These are phyloP conservation scores for Microbotryomycetes sp. DNA, from an alignment of 1,284 basidiomycete species.

Conservation along the genomic window DNA sequence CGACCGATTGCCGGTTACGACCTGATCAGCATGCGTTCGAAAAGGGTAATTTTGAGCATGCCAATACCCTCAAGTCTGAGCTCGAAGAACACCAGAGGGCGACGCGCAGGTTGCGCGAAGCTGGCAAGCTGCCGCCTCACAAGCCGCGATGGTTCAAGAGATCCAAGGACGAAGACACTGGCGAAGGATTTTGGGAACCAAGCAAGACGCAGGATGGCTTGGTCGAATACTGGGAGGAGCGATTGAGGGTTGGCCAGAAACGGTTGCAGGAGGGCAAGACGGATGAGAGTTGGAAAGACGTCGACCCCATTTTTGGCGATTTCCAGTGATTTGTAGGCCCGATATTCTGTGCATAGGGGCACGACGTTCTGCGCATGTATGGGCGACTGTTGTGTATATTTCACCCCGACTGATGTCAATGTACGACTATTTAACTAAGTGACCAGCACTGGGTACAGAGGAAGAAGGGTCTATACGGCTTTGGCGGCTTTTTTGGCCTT, in stretches of 20 bases:
- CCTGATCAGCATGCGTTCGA: slow-evolving; percentile 76
- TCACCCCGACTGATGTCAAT: no score
- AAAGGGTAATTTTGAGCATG: slow-evolving; percentile 52
- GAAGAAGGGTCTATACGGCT: background rate
- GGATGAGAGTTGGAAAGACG: slow-evolving; percentile 53
- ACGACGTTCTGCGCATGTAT: background rate
- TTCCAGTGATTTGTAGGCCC: slow-evolving; percentile 5
- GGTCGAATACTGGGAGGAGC: slow-evolving; percentile 76
- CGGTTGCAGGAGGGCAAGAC: slow-evolving; percentile 37
- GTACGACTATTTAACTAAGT: no score
- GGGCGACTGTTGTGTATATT: background rate
- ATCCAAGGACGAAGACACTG: slow-evolving; percentile 73
- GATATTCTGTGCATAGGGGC: background rate
- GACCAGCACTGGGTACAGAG: no score
- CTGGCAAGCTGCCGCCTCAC: slow-evolving; percentile 65
- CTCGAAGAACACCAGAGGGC: slow-evolving; percentile 84
- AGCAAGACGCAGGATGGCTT: slow-evolving; percentile 48
- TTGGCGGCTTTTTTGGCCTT: slow-evolving; percentile 10
- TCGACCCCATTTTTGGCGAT: slow-evolving; percentile 58
- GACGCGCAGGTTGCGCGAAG: slow-evolving; percentile 68
- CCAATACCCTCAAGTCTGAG: slow-evolving; percentile 74
- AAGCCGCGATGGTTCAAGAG: slow-evolving; percentile 53
- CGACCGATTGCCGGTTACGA: slow-evolving; percentile 87
- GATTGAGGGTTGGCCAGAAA: slow-evolving; percentile 57
- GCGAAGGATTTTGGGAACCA: slow-evolving; percentile 78